These are phyloP conservation scores for Flaveria sonorensis DNA, from an alignment of 129 eudicot genomes.

Conservation along the genomic window DNA sequence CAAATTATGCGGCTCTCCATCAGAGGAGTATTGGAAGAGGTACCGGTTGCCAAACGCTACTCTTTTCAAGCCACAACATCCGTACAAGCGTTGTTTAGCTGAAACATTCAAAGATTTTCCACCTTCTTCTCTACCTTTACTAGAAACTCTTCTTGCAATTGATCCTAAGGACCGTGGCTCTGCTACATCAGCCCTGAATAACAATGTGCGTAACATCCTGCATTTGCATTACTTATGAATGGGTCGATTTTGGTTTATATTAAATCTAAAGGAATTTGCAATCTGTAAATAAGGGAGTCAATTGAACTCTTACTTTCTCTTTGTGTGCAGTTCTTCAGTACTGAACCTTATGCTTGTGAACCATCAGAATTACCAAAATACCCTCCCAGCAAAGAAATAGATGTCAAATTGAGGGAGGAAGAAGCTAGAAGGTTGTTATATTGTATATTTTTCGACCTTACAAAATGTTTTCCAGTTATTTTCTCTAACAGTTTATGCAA, in stretches of 20 bases:
- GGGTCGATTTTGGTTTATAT: neutral
- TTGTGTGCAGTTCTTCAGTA: conserved; percentile 57
- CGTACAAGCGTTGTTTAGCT: conserved; percentile 65
- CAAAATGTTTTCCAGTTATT: neutral
- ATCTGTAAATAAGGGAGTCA: neutral
- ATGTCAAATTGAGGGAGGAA: conserved; percentile 76
- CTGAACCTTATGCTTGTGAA: conserved; percentile 79
- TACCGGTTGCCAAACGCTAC: conserved; percentile 77
- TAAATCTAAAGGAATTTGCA: neutral
- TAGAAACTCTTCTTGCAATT: conserved; percentile 71
- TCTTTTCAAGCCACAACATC: conserved; percentile 84
- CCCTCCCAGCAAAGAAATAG: conserved; percentile 92
- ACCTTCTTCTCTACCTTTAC: conserved; percentile 62
- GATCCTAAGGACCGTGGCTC: conserved; percentile 77
- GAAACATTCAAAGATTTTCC: conserved; percentile 81
- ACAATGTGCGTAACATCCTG: conserved; percentile 56
- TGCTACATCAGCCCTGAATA: conserved; percentile 68
- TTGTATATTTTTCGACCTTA: conserved; percentile 7
- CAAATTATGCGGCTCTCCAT: conserved; percentile 82
- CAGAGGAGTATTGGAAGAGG: conserved; percentile 90
- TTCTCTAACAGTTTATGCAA: conserved; percentile 4
- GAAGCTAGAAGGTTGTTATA: conserved; percentile 73
- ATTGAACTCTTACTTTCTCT: conserved; percentile 16
- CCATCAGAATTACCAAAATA: conserved; percentile 81
- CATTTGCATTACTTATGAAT: neutral